phyloP scores from a whole-genome alignment of 352 stramenopile genomes.

The Vaucheria bursata region DNA sequence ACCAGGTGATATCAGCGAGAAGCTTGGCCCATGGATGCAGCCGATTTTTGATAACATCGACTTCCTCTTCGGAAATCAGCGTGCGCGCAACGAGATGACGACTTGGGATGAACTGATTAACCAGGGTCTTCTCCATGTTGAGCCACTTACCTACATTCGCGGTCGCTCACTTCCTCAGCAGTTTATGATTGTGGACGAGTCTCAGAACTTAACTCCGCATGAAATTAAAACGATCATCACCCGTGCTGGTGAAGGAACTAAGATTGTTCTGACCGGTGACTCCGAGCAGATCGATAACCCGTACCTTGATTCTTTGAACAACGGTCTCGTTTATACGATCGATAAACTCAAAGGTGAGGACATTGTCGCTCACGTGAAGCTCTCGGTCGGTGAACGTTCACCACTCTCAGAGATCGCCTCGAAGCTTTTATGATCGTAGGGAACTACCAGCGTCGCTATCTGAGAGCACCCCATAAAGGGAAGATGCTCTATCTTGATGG shows the following conservation, averaged over 20 bases:
- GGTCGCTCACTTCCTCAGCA: not conserved
- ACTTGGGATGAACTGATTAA: not conserved
- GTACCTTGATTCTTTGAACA: not conserved
- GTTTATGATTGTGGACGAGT: not conserved
- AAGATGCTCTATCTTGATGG: no score
- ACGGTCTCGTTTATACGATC: not conserved
- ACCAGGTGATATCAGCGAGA: not conserved
- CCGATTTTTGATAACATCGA: not conserved
- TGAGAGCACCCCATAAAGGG: no score
- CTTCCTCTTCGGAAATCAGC: not conserved
- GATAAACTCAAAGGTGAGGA: not conserved
- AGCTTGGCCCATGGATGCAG: not conserved
- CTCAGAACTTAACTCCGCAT: conserved; percentile 2
- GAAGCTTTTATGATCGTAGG: not conserved
- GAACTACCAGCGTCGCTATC: no score
- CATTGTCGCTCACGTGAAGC: not conserved
- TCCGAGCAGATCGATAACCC: not conserved
- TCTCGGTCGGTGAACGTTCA: not conserved
- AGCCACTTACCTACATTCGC: not conserved
- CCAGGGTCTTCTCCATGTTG: not conserved
- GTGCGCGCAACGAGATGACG: not conserved
- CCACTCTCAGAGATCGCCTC: not conserved
- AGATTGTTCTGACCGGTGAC: not conserved
- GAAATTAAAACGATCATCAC: conserved; percentile 7
- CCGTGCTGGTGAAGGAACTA: not conserved